phyloP scores from a whole-genome alignment of 306 rosid species.

The Prunus padus region DNA sequence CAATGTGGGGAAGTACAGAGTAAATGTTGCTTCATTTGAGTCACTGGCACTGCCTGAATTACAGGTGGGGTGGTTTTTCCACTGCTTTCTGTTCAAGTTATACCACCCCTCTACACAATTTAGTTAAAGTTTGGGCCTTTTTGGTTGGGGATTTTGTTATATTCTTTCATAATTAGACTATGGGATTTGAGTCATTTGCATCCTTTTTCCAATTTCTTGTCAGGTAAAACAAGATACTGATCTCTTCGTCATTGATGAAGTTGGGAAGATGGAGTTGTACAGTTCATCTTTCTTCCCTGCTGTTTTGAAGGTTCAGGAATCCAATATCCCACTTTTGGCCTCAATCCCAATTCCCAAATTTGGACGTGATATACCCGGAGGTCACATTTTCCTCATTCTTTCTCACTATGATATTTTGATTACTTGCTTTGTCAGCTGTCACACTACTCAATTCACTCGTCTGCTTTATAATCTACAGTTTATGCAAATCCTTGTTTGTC shows the following conservation, averaged over 20 bases:
- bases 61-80: conserved; percentile 44
- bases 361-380: conserved; percentile 80
- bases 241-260: conserved; percentile 77
- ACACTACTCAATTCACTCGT: too few species aligned
- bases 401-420: background rate
- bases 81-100: background rate
- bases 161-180: background rate
- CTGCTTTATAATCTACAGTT: too few species aligned
- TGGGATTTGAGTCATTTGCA: background rate
- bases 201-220: background rate
- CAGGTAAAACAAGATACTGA: conserved; percentile 73
- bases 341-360: conserved; percentile 71
- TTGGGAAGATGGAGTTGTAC: conserved; percentile 88
- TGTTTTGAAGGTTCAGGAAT: conserved; percentile 66
- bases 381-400: conserved; percentile 24
- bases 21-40: conserved; percentile 74
- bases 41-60: conserved; percentile 74
- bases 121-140: background rate
- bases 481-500: too few species aligned
- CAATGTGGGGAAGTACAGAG: conserved; percentile 73
- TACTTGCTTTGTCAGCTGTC: background rate
- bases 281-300: conserved; percentile 86
- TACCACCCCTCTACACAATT: background rate
- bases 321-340: conserved; percentile 71
- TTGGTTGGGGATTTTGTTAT: background rate